Evolutionary conservation across 2,329 filamentous ascomycete genomes (phyloP).

Genomic region (Hypoxylon sp.): DNA sequence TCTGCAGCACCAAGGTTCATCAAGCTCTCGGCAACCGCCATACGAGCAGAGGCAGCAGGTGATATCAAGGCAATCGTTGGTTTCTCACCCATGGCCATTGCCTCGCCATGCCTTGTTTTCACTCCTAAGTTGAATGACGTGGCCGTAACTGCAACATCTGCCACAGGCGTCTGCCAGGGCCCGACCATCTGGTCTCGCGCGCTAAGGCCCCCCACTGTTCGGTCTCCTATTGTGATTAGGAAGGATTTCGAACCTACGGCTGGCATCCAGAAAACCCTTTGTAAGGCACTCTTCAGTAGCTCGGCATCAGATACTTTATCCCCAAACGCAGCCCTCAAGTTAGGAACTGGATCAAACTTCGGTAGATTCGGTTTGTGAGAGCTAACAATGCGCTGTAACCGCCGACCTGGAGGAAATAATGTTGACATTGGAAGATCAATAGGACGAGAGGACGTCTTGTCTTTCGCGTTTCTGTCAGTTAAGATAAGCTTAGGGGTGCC

Average conservation of each 20-base stretch:
- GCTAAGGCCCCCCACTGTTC: slow-evolving; percentile 89
- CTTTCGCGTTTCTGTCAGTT: slow-evolving; percentile 48
- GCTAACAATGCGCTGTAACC: slow-evolving; percentile 48
- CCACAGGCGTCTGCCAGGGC: slow-evolving; percentile 93
- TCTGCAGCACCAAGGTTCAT: slow-evolving; percentile 87
- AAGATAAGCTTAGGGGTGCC: slow-evolving; percentile 82
- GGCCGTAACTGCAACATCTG: slow-evolving; percentile 92
- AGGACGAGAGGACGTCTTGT: slow-evolving; percentile 43
- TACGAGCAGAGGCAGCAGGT: slow-evolving; percentile 88
- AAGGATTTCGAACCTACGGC: slow-evolving; percentile 97
- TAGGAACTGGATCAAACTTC: slow-evolving; percentile 75
- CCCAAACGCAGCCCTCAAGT: slow-evolving; percentile 77
- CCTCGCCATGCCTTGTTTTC: slow-evolving; percentile 84
- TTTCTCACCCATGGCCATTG: slow-evolving; percentile 76
- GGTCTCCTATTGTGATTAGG: slow-evolving; percentile 94
- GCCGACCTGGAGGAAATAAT: slow-evolving; percentile 50
- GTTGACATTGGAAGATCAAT: slow-evolving; percentile 52
- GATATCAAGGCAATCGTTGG: slow-evolving; percentile 84
- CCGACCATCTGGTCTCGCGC: slow-evolving; percentile 96
- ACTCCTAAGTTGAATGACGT: slow-evolving; percentile 76
- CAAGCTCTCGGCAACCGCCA: slow-evolving; percentile 94
- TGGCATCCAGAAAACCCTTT: slow-evolving; percentile 85
- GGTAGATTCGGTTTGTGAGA: slow-evolving; percentile 44
- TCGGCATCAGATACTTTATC: slow-evolving; percentile 76
- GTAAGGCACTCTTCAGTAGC: slow-evolving; percentile 75